phyloP scores from a whole-genome alignment of 2,329 filamentous ascomycete genomes.

The Aspergillus uvarum region DNA sequence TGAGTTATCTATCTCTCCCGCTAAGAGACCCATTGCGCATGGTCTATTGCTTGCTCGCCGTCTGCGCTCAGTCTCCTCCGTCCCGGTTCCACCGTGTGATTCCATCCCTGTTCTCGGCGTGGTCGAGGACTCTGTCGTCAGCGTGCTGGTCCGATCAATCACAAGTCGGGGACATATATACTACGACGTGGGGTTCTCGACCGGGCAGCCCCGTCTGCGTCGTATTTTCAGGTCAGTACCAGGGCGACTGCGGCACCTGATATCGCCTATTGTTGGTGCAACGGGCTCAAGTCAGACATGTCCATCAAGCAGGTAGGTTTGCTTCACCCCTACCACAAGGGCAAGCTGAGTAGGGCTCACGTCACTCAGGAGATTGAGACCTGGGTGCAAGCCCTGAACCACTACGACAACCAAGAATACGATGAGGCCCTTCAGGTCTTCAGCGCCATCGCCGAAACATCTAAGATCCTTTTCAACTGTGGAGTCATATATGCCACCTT shows the following conservation, averaged over 20 bases:
- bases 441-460: slow-evolving; percentile 85
- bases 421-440: slow-evolving; percentile 84
- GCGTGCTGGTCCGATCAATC: slow-evolving; percentile 9
- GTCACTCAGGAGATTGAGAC: slow-evolving; percentile 89
- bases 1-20: slow-evolving; percentile 15
- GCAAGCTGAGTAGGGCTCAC: not conserved
- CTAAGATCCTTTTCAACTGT: slow-evolving; percentile 98
- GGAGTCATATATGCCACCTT: slow-evolving; percentile 96
- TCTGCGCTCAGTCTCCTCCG: slow-evolving; percentile 4
- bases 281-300: slow-evolving; percentile 40
- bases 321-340: not conserved
- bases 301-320: slow-evolving; percentile 60
- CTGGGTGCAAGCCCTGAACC: slow-evolving; percentile 86
- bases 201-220: not conserved
- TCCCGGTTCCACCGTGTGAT: not conserved
- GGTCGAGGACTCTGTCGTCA: slow-evolving; percentile 6
- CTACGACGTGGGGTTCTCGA: not conserved
- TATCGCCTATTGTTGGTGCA: not conserved
- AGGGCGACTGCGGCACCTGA: not conserved
- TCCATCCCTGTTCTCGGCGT: slow-evolving; percentile 11
- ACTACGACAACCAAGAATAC: slow-evolving; percentile 97
- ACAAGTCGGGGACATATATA: slow-evolving; percentile 7
- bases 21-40: slow-evolving; percentile 15
- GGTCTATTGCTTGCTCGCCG: slow-evolving; percentile 11
- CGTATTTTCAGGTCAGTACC: not conserved